These are phyloP conservation scores for Pinus taeda DNA, from an alignment of 75 land plant species.

Conservation along the genomic window DNA sequence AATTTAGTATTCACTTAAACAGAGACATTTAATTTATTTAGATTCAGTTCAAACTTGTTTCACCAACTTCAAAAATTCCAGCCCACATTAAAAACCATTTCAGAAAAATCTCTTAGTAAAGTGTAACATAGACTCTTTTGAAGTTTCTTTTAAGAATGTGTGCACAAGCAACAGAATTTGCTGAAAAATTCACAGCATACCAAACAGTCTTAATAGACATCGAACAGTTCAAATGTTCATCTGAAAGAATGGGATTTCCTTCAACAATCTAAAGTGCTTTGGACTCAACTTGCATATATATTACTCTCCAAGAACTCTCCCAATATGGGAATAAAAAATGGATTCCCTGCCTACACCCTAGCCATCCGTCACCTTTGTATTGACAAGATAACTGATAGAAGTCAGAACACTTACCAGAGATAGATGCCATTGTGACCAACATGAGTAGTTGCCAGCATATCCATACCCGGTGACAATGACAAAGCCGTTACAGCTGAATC, in stretches of 20 bases:
- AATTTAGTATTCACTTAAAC: too few species aligned
- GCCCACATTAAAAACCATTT: too few species aligned
- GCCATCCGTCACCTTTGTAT: not conserved
- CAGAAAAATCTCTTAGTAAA: too few species aligned
- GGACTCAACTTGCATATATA: not conserved
- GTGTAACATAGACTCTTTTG: too few species aligned
- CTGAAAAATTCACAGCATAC: not conserved
- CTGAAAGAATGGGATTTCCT: not conserved
- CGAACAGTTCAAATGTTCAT: not conserved
- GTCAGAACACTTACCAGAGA: slow-evolving; percentile 57
- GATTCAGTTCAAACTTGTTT: too few species aligned
- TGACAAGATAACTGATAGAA: not conserved
- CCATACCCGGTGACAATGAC: slow-evolving; percentile 93
- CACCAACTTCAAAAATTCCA: too few species aligned
- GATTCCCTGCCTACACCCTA: not conserved
- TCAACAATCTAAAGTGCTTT: not conserved
- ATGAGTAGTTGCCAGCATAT: slow-evolving; percentile 92
- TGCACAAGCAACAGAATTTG: not conserved
- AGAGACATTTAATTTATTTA: too few species aligned
- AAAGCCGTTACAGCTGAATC: slow-evolving; percentile 81
- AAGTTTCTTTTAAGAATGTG: too few species aligned
- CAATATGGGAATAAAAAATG: not conserved
- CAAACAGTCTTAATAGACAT: not conserved
- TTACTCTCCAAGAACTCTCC: not conserved
- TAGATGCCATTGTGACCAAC: slow-evolving; percentile 94